Conservation (phyloP, 345 rosid species). For the Citrus australasica region DNA sequence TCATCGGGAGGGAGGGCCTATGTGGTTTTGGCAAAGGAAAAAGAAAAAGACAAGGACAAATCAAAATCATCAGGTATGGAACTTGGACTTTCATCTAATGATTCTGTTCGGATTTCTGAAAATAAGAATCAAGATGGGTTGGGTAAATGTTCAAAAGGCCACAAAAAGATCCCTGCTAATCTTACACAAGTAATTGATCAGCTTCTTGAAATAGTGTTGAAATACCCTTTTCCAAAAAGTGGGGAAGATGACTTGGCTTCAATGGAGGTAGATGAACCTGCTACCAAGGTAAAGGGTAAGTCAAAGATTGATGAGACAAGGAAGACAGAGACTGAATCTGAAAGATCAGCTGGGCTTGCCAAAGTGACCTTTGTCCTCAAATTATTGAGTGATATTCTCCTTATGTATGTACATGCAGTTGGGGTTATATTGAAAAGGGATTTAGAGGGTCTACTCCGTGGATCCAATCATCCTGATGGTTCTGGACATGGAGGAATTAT, state of each 20-base stretch:
- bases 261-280: conserved; percentile 90
- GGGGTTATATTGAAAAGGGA: conserved; percentile 85
- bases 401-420: conserved; percentile 85
- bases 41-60: conserved; percentile 66
- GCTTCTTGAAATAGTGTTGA: conserved; percentile 87
- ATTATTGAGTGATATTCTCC: conserved; percentile 82
- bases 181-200: conserved; percentile 89
- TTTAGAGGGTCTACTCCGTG: conserved; percentile 68
- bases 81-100: conserved; percentile 50
- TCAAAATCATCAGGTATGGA: conserved; percentile 57
- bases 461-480: conserved; percentile 52
- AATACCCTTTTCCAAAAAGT: conserved; percentile 50
- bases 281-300: conserved; percentile 81
- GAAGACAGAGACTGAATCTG: conserved; percentile 58
- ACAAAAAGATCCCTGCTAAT: conserved; percentile 76
- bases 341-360: conserved; percentile 84
- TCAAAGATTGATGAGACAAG: conserved; percentile 68
- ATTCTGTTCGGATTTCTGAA: conserved; percentile 66
- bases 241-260: conserved; percentile 52
- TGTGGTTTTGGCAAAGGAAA: conserved; percentile 75
- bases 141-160: conserved; percentile 72
- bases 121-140: conserved; percentile 74
- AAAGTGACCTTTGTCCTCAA: conserved; percentile 87
- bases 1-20: conserved; percentile 80
- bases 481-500: conserved; percentile 63